A percentile compares a stretch with the other conserved stretches of the same genome.
Conservation (phyloP, 495 filamentous ascomycete species). For the Hypoxylon perforatum region DNA sequence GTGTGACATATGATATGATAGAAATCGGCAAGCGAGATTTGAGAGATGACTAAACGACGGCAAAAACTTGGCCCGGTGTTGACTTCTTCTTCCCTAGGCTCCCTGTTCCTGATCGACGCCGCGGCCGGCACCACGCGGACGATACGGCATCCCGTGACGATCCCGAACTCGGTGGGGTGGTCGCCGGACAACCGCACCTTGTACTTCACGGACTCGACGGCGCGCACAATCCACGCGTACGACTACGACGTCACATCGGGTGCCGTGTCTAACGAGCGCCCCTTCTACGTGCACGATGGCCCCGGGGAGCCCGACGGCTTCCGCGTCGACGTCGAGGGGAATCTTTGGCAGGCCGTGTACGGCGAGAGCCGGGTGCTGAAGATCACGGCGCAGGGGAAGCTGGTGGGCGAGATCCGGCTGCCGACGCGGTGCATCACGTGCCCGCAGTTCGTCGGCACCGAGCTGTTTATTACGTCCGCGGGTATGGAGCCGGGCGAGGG, state of each 20-base stretch:
- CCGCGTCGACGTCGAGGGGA: conserved; percentile 76
- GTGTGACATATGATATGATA: neutral
- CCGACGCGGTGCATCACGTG: conserved; percentile 79
- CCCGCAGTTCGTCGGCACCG: conserved; percentile 76
- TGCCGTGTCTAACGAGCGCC: conserved; percentile 70
- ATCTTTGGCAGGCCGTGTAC: conserved; percentile 82
- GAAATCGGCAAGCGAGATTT: neutral
- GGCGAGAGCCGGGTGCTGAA: conserved; percentile 75
- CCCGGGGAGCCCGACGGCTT: conserved; percentile 78
- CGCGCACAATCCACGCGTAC: conserved; percentile 76
- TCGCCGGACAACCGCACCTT: conserved; percentile 75
- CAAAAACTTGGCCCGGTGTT: no score
- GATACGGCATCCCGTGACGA: conserved; percentile 64
- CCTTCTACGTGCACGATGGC: conserved; percentile 72
- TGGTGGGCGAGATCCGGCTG: conserved; percentile 73
- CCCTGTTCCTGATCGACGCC: conserved; percentile 52
- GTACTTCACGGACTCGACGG: conserved; percentile 85
- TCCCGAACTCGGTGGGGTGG: conserved; percentile 89
- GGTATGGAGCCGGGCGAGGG: conserved; percentile 66
- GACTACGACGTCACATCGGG: conserved; percentile 76
- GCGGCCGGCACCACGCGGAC: conserved; percentile 26
- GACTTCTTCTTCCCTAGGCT: conserved; percentile 43
- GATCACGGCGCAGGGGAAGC: conserved; percentile 70
- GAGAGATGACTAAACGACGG: no score
- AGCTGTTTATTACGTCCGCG: conserved; percentile 80